A percentile compares a stretch with the other conserved stretches of the same genome.
These are phyloP conservation scores for Bipolaris zeicola DNA, from an alignment of 2,329 filamentous ascomycete genomes.

Conservation along the genomic window DNA sequence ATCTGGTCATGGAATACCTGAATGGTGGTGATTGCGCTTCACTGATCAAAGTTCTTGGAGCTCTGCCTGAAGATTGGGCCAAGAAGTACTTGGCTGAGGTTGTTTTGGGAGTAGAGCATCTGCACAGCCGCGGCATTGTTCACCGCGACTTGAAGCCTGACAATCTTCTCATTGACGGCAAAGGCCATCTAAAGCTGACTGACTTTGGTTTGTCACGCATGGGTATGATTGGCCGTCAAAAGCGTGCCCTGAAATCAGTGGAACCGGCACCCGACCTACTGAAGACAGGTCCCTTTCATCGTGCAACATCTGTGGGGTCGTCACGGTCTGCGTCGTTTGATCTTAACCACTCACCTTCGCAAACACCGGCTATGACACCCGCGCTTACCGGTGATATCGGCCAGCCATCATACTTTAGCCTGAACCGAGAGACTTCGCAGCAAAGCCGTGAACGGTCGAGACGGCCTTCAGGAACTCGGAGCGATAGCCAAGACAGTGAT, in stretches of 20 bases:
- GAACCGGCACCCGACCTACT: slow-evolving; percentile 92
- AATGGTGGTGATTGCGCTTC: slow-evolving; percentile 98
- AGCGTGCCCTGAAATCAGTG: slow-evolving; percentile 76
- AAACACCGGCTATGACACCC: slow-evolving; percentile 86
- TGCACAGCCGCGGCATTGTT: slow-evolving; percentile 92
- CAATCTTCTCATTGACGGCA: slow-evolving; percentile 95
- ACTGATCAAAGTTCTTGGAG: slow-evolving; percentile 90
- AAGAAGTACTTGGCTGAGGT: slow-evolving; percentile 98
- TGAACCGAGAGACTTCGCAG: slow-evolving; percentile 64
- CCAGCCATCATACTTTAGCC: slow-evolving; percentile 92
- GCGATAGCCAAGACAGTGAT: slow-evolving; percentile 92
- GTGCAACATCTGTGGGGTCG: slow-evolving; percentile 82
- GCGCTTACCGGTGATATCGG: slow-evolving; percentile 69
- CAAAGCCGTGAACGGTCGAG: slow-evolving; percentile 65
- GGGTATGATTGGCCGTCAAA: slow-evolving; percentile 95
- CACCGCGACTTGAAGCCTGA: slow-evolving; percentile 97
- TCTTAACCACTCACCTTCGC: slow-evolving; percentile 77
- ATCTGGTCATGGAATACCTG: slow-evolving; percentile 98
- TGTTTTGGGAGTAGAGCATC: slow-evolving; percentile 92
- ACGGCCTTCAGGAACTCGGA: slow-evolving; percentile 79
- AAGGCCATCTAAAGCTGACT: slow-evolving; percentile 93
- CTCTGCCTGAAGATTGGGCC: slow-evolving; percentile 94
- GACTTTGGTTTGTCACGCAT: slow-evolving; percentile 97
- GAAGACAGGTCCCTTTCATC: slow-evolving; percentile 88
- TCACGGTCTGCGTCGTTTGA: slow-evolving; percentile 95